Conservation (phyloP, 805 yeast species). For the Tetrapisispora iriomotensis region DNA sequence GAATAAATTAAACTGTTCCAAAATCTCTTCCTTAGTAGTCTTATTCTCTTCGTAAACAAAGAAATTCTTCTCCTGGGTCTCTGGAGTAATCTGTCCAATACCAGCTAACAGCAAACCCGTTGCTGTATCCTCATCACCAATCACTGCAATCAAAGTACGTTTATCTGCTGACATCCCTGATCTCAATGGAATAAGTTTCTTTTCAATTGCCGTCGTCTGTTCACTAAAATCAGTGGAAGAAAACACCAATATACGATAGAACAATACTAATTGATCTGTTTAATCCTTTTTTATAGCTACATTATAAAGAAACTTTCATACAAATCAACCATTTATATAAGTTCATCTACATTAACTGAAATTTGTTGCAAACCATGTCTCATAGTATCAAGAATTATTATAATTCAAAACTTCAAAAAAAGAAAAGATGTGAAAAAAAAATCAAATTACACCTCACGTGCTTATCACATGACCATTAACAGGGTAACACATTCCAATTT, state of each 20-base stretch:
- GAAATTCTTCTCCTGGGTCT: slow-evolving; percentile 61
- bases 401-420: too few relatives aligned
- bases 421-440: too few relatives aligned
- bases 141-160: slow-evolving; percentile 80
- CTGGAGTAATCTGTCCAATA: slow-evolving; percentile 61
- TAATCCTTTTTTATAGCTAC: too few relatives aligned
- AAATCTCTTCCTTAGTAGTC: slow-evolving; percentile 68
- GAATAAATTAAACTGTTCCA: slow-evolving; percentile 62
- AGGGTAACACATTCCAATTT: too few relatives aligned
- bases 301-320: too few relatives aligned
- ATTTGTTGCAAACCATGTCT: too few relatives aligned
- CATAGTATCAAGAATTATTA: too few relatives aligned
- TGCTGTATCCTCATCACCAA: slow-evolving; percentile 96
- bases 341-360: too few relatives aligned
- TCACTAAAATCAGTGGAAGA: neutral
- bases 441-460: too few relatives aligned
- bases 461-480: too few relatives aligned
- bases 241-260: neutral
- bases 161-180: slow-evolving; percentile 31
- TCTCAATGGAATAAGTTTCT: neutral
- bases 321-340: too few relatives aligned
- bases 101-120: slow-evolving; percentile 95
- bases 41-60: slow-evolving; percentile 65
- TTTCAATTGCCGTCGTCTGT: neutral
- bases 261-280: too few relatives aligned